Evolutionary conservation across 768 basidiomycete species (phyloP), one percentile per base, ranked within the genome.

Genomic region (Ramaria sp.): DNA sequence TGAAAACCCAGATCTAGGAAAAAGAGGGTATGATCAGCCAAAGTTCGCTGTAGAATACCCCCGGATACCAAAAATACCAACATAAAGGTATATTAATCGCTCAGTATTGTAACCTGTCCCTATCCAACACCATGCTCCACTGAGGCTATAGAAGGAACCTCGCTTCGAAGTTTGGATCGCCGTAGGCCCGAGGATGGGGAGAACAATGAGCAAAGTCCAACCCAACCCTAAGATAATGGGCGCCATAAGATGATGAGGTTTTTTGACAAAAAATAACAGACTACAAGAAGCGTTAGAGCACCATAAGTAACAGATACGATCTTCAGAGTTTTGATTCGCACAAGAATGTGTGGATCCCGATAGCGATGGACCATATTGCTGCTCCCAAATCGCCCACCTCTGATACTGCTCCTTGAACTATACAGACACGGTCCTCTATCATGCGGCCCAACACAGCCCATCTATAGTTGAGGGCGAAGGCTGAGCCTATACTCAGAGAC

Each of bases 311-410:
- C 11, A 27, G 19, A 19, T 11, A 30, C n/a, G 3, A 4, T 3
- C 22, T 15, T 30, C 17, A 30, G 34, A 39, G 20, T n/a, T n/a
- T n/a, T n/a, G n/a, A 57, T 30, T 20, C 31, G 19, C 33, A 50
- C 55, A 15, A 57, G n/a, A 57, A 57, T n/a, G 55, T 57, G 37
- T 57, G 55, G 13, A 47, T 17, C 24, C 45, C 45, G 13, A 57
- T 57, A 34, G 55, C 55, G n/a, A 57, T 33, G n/a, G 55, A 49
- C 55, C 55, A 57, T 9, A 57, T 31, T 19, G 55, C 55, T 15
- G 55, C 55, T 11, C 55, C 55, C 17, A 57, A 39, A 57, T 57
- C 55, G 2, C 55, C 55, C 4, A 57, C 34, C 27, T 57, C 55
- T 33, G 55, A 57, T 20, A 57, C 47, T 6, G 34, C 30, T 1